Evolutionary conservation across 108 stramenopile species (phyloP).

Genomic region (Chaetoceros tenuissimus): DNA sequence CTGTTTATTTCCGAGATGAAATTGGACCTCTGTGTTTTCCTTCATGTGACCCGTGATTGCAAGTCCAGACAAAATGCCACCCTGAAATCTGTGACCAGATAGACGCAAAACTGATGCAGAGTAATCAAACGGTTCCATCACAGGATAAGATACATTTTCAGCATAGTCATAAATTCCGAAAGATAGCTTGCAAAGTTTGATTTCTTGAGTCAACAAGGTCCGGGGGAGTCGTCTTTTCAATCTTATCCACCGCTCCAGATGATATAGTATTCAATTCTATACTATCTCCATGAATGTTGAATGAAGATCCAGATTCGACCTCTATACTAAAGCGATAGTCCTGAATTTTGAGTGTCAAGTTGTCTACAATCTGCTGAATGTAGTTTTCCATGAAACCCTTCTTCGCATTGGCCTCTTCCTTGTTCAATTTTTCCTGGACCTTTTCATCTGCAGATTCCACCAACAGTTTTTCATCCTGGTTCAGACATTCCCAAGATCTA

Average conservation of each 20-base stretch:
- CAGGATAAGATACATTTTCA: neutral
- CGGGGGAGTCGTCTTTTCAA: no score
- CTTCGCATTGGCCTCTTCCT: neutral
- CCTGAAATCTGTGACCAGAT: slow-evolving; percentile 7
- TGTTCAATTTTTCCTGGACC: no score
- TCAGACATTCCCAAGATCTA: neutral
- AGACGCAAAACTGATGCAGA: slow-evolving; percentile 1
- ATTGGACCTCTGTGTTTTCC: neutral
- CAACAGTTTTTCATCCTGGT: slow-evolving; percentile 8
- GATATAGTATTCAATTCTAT: neutral
- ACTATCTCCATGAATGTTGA: neutral
- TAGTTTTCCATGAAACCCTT: slow-evolving; percentile 4
- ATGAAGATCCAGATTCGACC: neutral
- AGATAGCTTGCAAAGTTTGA: neutral
- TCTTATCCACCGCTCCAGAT: neutral
- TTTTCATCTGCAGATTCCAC: no score
- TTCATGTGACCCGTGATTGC: neutral
- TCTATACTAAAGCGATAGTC: slow-evolving; percentile 2
- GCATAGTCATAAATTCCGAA: neutral
- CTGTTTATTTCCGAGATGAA: neutral
- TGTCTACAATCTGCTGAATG: slow-evolving; percentile 22
- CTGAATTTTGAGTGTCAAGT: slow-evolving; percentile 12
- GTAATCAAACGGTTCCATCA: slow-evolving; percentile 14
- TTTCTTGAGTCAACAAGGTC: neutral
- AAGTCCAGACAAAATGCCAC: slow-evolving; percentile 8